Evolutionary conservation across 2,329 filamentous ascomycete species (phyloP).

Genomic region (Blumeria hordei): DNA sequence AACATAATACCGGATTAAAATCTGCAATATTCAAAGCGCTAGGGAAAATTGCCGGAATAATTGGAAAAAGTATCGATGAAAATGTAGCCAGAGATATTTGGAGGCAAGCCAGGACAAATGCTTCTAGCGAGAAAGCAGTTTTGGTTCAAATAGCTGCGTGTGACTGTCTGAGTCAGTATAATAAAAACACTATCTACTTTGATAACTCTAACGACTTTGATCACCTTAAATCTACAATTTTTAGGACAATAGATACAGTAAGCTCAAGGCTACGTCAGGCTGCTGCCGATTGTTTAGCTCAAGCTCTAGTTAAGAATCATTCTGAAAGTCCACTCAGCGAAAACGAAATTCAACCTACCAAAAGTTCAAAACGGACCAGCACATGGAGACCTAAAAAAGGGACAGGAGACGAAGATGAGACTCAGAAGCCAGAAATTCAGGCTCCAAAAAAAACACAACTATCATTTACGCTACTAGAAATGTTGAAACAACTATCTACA

Average conservation of each 20-base stretch:
- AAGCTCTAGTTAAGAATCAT: slow-evolving; percentile 61
- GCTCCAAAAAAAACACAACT: slow-evolving; percentile 52
- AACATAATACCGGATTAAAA: slow-evolving; percentile 59
- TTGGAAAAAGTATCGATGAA: slow-evolving; percentile 62
- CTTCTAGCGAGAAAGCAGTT: slow-evolving; percentile 56
- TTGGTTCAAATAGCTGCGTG: slow-evolving; percentile 61
- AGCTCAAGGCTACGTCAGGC: slow-evolving; percentile 58
- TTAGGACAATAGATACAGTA: slow-evolving; percentile 66
- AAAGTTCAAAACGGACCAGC: slow-evolving; percentile 43
- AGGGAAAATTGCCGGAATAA: slow-evolving; percentile 51
- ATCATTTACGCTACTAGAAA: slow-evolving; percentile 49
- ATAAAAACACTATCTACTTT: slow-evolving; percentile 55
- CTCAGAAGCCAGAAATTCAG: slow-evolving; percentile 45
- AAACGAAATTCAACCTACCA: slow-evolving; percentile 32
- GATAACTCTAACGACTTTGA: slow-evolving; percentile 80
- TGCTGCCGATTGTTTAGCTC: slow-evolving; percentile 63
- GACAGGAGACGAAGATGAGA: slow-evolving; percentile 50
- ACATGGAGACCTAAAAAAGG: slow-evolving; percentile 36
- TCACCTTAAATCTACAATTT: slow-evolving; percentile 55
- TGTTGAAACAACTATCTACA: slow-evolving; percentile 52
- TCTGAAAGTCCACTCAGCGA: slow-evolving; percentile 31
- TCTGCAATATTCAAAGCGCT: slow-evolving; percentile 55
- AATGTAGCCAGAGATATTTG: slow-evolving; percentile 67
- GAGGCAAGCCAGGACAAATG: slow-evolving; percentile 67
- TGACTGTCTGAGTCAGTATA: slow-evolving; percentile 50